Evolutionary conservation across 306 rosid genomes (phyloP), one percentile per base, ranked within the genome.

Genomic region (Sphenostylis stenocarpa): DNA sequence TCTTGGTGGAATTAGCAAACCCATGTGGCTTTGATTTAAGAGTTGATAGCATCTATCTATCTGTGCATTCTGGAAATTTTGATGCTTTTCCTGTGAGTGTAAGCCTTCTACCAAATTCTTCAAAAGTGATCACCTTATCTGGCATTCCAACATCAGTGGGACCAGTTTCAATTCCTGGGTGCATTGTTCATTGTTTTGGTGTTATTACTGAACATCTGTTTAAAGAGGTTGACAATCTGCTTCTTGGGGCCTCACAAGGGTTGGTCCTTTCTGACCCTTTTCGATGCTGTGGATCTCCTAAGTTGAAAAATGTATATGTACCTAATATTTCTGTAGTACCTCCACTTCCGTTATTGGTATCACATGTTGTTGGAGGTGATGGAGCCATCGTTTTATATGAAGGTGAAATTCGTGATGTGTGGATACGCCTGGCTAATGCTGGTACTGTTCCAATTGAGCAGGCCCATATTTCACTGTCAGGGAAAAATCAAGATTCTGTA

Each of bases 191-290:
- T 83, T 96, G 98, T 85, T 92, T 95, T 80, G 98, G 99, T 86
- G 99, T 93, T 51, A 90, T 96, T 72, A 96, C 99, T 33, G 98
- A 96, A 69, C 99, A 96, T 84, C 85, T 92, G 73, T 96, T 96
- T 72, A 92, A 81, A 85, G 99, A 96, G 86, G 99, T 96, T 82
- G 98, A 96, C 86, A 91, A 91, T 88, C 88, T 96, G 79, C 97
- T 96, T 57, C 93, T 89, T 76, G 99, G 98, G 83, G 98, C 95
- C 23, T 78, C 87, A 17, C 97, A 96, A 92, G 98, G 99, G 73
- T 98, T 96, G 24, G 98, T 96, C 63, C 94, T 92, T 78, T 96
- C 99, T 83, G 98, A 96, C 71, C 98, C 99, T 67, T 96, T 96
- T 72, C 87, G 99, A 70, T 87, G 96, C 72, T 96, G 98, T 84